Base-by-base conservation (phyloP, 23 red algal genomes). In the Agarophyton chilense region DNA sequence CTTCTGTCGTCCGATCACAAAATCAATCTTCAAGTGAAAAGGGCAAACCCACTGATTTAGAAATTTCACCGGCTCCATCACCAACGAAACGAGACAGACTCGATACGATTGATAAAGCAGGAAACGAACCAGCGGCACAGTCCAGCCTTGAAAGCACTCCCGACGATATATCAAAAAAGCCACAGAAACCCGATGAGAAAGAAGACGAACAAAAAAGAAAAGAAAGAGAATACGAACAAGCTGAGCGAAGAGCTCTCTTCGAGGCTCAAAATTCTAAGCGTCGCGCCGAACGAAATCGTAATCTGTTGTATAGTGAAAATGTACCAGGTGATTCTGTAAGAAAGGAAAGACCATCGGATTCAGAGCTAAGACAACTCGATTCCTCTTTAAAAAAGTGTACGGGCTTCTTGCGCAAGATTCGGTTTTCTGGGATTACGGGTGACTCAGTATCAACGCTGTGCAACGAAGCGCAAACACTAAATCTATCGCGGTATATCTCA, bases 381-480 rank as follows among this genome's bases (percentile, higher is more conserved):
- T 82, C 90, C 9, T 94, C 90, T 19, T 51, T 98, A 29, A 98
- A 98, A 82, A 93, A 93, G 40, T 98, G 95, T 63, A 94, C 90
- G 13, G 95, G 91, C 29, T 98, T 98, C 73, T 86, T 98, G 45
- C 76, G 95, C 60, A 90, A 82, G 72, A 82, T 98, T 61, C 88
- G 90, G n/a, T 75, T 72, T 43, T 68, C 49, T 21, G 88, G 86
- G 0, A 60, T 89, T 29, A 83, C 35, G 24, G 81, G 56, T 12
- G 81, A 80, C 19, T 77, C 74, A 50, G 64, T 72, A 24, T 16
- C 81, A 33, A 53, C 92, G 42, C 58, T 94, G 7, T 73, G 67
- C 19, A 53, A 40, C 4, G 95, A 98, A 72, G 68, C 87, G n/a
- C 51, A 22, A 26, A 52, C 65, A 0, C 77, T 98, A 21, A 93